Percentiles rank a stretch among this genome's conserved stretches.
Conservation (phyloP, 306 rosid species). For the Sophora flavescens region DNA sequence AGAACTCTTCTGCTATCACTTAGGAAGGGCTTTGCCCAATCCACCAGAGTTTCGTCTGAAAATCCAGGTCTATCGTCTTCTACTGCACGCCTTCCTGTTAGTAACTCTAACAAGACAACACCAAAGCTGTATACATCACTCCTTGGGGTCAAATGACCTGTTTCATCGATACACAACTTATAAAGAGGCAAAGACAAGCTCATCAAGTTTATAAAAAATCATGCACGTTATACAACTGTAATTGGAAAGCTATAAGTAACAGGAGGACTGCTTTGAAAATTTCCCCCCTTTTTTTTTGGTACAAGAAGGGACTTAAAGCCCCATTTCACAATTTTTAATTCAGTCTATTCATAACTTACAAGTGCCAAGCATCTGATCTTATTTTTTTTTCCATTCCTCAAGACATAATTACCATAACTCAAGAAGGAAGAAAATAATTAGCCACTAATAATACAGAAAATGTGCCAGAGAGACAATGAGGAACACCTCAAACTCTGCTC, state of each 20-base stretch:
- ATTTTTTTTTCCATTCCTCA: not conserved
- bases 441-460: not conserved
- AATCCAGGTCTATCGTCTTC: constrained; percentile 63
- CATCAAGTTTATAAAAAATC: not conserved
- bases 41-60: constrained; percentile 81
- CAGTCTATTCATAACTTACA: not conserved
- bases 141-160: constrained; percentile 91
- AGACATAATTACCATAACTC: not conserved
- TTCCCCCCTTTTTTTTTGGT: not conserved
- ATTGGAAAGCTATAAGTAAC: not conserved
- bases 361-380: not conserved
- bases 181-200: not conserved
- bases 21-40: constrained; percentile 89
- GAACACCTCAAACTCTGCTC: not conserved
- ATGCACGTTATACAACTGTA: not conserved
- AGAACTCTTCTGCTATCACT: constrained; percentile 70
- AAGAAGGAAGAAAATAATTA: not conserved
- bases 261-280: not conserved
- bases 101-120: constrained; percentile 78
- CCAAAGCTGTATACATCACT: constrained; percentile 95
- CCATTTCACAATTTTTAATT: too few species aligned
- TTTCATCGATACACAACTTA: constrained; percentile 33
- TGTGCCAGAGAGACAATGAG: not conserved
- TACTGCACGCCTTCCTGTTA: constrained; percentile 79
- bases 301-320: too few species aligned